A percentile compares a stretch with the other conserved stretches of the same genome.
phyloP scores from a whole-genome alignment of 345 rosid genomes.

The Limnanthes douglasii region DNA sequence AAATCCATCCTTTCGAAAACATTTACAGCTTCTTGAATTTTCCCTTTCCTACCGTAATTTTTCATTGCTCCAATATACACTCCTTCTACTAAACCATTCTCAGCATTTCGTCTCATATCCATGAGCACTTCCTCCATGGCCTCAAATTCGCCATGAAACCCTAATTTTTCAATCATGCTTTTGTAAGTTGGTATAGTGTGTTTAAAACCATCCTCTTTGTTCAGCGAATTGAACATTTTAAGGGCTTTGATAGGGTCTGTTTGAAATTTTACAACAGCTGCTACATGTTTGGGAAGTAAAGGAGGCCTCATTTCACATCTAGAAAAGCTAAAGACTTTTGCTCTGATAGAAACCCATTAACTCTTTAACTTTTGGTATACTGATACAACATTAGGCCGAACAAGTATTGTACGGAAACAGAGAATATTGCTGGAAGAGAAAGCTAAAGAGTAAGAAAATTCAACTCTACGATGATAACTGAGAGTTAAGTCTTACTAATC shows the following conservation, averaged over 20 bases:
- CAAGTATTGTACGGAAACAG: not conserved
- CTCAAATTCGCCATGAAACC: conserved; percentile 57
- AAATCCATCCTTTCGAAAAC: conserved; percentile 94
- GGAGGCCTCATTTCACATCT: conserved; percentile 30
- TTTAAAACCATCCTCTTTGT: conserved; percentile 48
- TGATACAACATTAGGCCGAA: not conserved
- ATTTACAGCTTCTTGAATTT: conserved; percentile 68
- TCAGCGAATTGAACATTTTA: conserved; percentile 61
- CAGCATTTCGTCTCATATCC: conserved; percentile 37
- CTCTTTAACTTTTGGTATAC: no score
- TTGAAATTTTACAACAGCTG: conserved; percentile 57
- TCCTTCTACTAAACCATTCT: conserved; percentile 52
- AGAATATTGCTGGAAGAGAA: not conserved
- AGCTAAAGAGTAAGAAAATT: no score
- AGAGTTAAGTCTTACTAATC: no score
- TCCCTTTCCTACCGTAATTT: conserved; percentile 62
- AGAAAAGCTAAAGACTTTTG: no score
- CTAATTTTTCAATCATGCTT: conserved; percentile 62
- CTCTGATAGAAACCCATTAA: conserved; percentile 9
- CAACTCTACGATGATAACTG: no score
- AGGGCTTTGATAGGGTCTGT: conserved; percentile 56
- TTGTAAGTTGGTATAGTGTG: conserved; percentile 62
- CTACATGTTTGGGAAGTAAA: conserved; percentile 73
- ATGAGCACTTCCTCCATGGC: conserved; percentile 49
- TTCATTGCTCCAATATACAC: conserved; percentile 57